Evolutionary conservation across 441 rosid genomes (phyloP), one percentile per base, ranked within the genome.

Genomic region (Lepidium campestre): DNA sequence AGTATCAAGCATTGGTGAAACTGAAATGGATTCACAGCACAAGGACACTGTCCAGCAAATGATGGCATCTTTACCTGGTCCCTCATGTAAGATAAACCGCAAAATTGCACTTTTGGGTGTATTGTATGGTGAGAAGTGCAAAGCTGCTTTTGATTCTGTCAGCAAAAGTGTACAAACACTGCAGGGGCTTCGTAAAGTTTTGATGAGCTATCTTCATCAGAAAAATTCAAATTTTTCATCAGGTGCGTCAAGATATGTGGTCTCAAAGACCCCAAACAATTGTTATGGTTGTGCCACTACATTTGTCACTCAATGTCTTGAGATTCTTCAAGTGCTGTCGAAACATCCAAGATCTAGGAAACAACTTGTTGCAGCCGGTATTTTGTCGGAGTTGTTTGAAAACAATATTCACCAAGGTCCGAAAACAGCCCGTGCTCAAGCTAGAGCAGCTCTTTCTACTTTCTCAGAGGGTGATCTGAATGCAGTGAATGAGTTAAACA

Each of bases 111-210:
- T 93, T 79, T 93, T 96, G 70, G 99, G 99, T 78, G 99, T 96
- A 60, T 83, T 96, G 39, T 96, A 96, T 79, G 99, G 98, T 80
- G 99, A 96, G 80, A 96, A 96, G 79, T 96, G 99, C 86, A 96
- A 96, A 82, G 99, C 99, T 77, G 99, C 99, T 75, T 96, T 96
- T 84, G 99, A 93, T 81, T 96, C 99, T 74, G 99, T 96, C 66
- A 93, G 97, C 87, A 96, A 96, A 84, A 96, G 99, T 81, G 99
- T 96, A 53, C 99, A 96, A 86, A 96, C 98, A 9, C 86, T 96
- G 60, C 99, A 96, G 81, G 99, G 99, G 58, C 90, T 96, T 77
- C 99, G 99, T 61, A 81, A 91, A 64, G 99, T 94, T 81, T 68
- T 96, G 74, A 94, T 94, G 99, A 86, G 79, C 74, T 96, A 94